These are phyloP conservation scores for Aspergillus fumigatus DNA, from an alignment of 2,329 filamentous ascomycete genomes.

Conservation along the genomic window DNA sequence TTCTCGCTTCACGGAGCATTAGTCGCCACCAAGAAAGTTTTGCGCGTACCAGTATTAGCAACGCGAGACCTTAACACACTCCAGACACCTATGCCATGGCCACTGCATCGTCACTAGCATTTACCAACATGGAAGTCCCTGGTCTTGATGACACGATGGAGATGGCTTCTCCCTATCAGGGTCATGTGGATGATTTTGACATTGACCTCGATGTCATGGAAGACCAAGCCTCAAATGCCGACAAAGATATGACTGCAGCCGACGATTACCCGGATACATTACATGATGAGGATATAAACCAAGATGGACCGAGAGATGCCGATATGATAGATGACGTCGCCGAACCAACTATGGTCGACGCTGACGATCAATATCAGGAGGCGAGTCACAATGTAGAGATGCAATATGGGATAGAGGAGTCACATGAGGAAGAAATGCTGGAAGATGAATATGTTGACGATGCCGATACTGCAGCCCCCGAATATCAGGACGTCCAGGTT, in stretches of 20 bases:
- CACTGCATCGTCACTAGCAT: conserved; percentile 24
- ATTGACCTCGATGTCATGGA: conserved; percentile 57
- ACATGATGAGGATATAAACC: conserved; percentile 27
- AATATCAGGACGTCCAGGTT: conserved; percentile 14
- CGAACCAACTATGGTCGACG: conserved; percentile 36
- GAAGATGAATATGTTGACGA: conserved; percentile 37
- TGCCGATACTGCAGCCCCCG: conserved; percentile 26
- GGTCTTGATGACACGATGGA: conserved; percentile 42
- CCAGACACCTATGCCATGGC: conserved; percentile 29
- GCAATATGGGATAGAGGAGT: conserved; percentile 24
- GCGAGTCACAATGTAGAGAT: conserved; percentile 27
- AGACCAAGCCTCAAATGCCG: conserved; percentile 55
- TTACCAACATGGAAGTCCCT: conserved; percentile 35
- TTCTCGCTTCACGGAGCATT: conserved; percentile 5
- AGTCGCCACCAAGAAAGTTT: conserved; percentile 18
- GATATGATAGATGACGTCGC: conserved; percentile 46
- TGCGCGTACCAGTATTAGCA: conserved; percentile 12
- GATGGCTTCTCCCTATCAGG: conserved; percentile 38
- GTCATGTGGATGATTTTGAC: conserved; percentile 49
- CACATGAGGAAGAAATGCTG: conserved; percentile 38
- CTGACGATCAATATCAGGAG: conserved; percentile 25
- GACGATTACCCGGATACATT: conserved; percentile 34
- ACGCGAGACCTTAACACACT: conserved; percentile 2
- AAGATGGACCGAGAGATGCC: conserved; percentile 36
- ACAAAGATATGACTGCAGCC: conserved; percentile 43